Evolutionary conservation across 1,284 basidiomycete species (phyloP), one percentile per base, ranked within the genome.

Genomic region (Apiotrichum montevideense): DNA sequence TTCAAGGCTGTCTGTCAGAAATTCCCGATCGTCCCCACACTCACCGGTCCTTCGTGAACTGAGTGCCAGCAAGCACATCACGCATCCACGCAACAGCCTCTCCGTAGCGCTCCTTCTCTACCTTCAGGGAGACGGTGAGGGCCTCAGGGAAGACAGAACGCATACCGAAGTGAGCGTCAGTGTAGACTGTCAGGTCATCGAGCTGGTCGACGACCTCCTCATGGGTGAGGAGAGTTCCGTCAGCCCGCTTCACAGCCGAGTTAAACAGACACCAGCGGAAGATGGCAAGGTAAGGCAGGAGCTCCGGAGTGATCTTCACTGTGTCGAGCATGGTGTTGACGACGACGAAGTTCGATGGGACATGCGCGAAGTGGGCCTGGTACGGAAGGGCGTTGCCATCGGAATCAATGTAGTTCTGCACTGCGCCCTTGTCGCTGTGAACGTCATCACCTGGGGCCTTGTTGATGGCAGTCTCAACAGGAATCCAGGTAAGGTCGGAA

Each of bases 181-280:
- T 95, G 4, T 84, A 85, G 33, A 98, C 89, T 0, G 95, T 97
- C 66, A 96, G 64, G 68, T 64, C 84, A 71, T 97, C 92, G 1
- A 99, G 84, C 59, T 84, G 83, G 74, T 94, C 86, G 61, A 98
- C 84, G 29, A 98, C 94, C 58, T 96, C 84, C 75, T 98, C 95
- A 69, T 94, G 90, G 3, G 82, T 79, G 45, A 98, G 77, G 35
- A 78, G 77, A 59, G 86, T 83, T 2, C 93, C 93, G 58, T 84
- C 80, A 21, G 83, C 80, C 41, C 87, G 82, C 51, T 79, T 83
- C 47, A 98, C 81, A 9, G 94, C 92, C 0, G 98, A 81, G 21
- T 90, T 87, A 77, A 98, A 98, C 78, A 99, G 88, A 1, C 90
- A 81, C 33, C 84, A 82, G 35, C 91, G 81, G 72, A 96, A 94